A percentile compares a stretch with the other conserved stretches of the same genome.
These are phyloP conservation scores for Amanita thiersii DNA, from an alignment of 768 basidiomycete genomes.

Conservation along the genomic window DNA sequence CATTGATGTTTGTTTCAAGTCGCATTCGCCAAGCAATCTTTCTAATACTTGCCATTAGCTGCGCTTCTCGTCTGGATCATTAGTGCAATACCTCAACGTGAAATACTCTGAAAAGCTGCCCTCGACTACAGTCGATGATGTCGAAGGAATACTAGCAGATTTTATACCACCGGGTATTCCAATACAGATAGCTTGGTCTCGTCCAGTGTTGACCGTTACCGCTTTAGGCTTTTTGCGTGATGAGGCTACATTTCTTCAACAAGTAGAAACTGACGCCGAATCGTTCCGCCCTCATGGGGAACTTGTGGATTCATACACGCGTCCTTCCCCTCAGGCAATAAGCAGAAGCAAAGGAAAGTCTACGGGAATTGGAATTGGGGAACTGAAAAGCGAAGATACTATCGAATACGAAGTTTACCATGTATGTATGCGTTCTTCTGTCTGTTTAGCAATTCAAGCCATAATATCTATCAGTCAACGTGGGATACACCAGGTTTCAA, in stretches of 20 bases:
- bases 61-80: conserved; percentile 80
- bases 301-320: conserved; percentile 69
- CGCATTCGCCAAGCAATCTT: not conserved
- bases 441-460: not conserved
- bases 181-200: not conserved
- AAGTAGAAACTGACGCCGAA: conserved; percentile 71
- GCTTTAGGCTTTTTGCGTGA: conserved; percentile 68
- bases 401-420: conserved; percentile 89
- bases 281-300: conserved; percentile 73
- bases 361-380: conserved; percentile 21
- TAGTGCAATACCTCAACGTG: conserved; percentile 68
- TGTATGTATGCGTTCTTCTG: conserved; percentile 37
- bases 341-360: conserved; percentile 49
- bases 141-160: conserved; percentile 65
- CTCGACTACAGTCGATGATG: conserved; percentile 75
- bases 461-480: conserved; percentile 44
- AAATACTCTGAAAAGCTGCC: conserved; percentile 59
- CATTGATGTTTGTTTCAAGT: conserved; percentile 58
- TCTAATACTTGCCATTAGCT: conserved; percentile 36
- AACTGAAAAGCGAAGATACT: conserved; percentile 45
- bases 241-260: conserved; percentile 54
- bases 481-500: conserved; percentile 83
- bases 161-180: conserved; percentile 69
- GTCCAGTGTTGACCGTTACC: conserved; percentile 2
- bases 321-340: conserved; percentile 31